A percentile compares a stretch with the other conserved stretches of the same genome.
Evolutionary conservation across 1,139 yeast species (phyloP).

Genomic region (Meyerozyma athensensis): DNA sequence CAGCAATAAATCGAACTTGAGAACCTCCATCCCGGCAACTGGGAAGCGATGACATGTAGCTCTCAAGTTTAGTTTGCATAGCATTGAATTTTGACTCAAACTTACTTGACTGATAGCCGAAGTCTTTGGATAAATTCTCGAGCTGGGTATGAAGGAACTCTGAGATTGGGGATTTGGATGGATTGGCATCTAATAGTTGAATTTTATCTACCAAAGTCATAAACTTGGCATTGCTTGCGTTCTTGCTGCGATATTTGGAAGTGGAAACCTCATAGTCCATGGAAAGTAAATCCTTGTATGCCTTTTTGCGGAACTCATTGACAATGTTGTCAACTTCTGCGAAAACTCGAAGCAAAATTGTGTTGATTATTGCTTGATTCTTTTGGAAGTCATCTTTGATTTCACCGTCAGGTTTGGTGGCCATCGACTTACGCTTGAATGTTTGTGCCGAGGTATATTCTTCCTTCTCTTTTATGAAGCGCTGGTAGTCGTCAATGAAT

Average conservation of each 20-base stretch:
- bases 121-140: constrained; percentile 28
- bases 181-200: constrained; percentile 30
- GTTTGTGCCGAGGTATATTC: constrained; percentile 11
- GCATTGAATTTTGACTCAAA: constrained; percentile 31
- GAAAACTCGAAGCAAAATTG: constrained; percentile 47
- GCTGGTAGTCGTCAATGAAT: constrained; percentile 63
- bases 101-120: constrained; percentile 33
- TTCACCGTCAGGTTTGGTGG: neutral
- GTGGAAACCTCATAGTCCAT: constrained; percentile 32
- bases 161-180: constrained; percentile 58
- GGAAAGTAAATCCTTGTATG: constrained; percentile 54
- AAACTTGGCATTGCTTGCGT: constrained; percentile 32
- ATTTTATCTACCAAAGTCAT: constrained; percentile 54
- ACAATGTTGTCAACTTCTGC: constrained; percentile 61
- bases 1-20: constrained; percentile 51
- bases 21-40: constrained; percentile 34
- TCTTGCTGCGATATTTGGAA: constrained; percentile 7
- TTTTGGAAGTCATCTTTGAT: constrained; percentile 5
- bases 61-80: constrained; percentile 36
- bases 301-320: constrained; percentile 55
- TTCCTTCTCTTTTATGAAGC: constrained; percentile 39
- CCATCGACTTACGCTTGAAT: neutral
- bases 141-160: constrained; percentile 48
- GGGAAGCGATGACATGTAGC: constrained; percentile 32
- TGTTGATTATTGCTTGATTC: constrained; percentile 20